Conservation (phyloP, 2,329 filamentous ascomycete genomes). For the Aspergillus persii region DNA sequence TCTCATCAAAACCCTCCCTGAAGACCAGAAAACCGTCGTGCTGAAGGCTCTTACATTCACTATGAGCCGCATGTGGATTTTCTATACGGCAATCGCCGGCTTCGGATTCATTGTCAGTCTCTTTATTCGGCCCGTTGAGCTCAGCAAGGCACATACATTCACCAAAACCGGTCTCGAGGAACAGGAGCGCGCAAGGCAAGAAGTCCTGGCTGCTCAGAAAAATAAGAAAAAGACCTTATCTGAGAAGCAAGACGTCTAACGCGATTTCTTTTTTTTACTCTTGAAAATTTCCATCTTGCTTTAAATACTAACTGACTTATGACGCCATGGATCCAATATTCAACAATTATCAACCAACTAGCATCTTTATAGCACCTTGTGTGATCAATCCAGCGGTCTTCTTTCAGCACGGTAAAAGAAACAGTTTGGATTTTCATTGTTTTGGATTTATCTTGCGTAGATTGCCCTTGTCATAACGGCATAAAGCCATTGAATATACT, state of each 20-base stretch:
- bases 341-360: too few species aligned
- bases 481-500: not conserved
- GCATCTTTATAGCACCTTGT: not conserved
- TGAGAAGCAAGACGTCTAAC: conserved; percentile 52
- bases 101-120: conserved; percentile 40
- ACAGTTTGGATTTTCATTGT: not conserved
- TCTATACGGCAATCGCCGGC: conserved; percentile 43
- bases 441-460: not conserved
- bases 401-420: too few species aligned
- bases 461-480: not conserved
- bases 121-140: conserved; percentile 36
- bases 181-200: conserved; percentile 43
- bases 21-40: conserved; percentile 37
- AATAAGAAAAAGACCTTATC: conserved; percentile 43
- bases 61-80: conserved; percentile 52
- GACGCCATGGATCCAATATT: not conserved
- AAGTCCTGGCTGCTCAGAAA: conserved; percentile 29
- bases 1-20: conserved; percentile 34
- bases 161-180: conserved; percentile 46
- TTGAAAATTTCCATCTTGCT: not conserved
- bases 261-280: not conserved
- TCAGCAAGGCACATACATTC: conserved; percentile 44
- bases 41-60: conserved; percentile 42
- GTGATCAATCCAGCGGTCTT: not conserved
- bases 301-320: not conserved